A percentile compares a stretch with the other conserved stretches of the same genome.
Evolutionary conservation across 2,329 filamentous ascomycete genomes (phyloP).

Genomic region (Exophiala bonariae): DNA sequence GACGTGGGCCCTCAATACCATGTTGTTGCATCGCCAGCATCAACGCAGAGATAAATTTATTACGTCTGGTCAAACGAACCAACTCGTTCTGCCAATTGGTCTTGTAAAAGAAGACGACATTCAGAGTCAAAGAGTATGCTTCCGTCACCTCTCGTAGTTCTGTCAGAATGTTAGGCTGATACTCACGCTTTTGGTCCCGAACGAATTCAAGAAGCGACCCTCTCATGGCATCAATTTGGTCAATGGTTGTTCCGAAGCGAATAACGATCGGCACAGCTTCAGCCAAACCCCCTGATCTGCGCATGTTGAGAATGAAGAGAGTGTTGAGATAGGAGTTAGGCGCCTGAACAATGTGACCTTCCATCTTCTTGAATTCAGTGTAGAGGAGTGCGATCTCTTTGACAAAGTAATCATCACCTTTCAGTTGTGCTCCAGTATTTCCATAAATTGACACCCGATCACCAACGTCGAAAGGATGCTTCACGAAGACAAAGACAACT

Average conservation of each 20-base stretch:
- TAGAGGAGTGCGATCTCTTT: slow-evolving; percentile 91
- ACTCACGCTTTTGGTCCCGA: slow-evolving; percentile 81
- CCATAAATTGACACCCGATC: slow-evolving; percentile 91
- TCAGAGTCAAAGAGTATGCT: slow-evolving; percentile 81
- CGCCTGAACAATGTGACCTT: slow-evolving; percentile 92
- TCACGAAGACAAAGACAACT: slow-evolving; percentile 92
- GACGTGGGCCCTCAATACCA: slow-evolving; percentile 80
- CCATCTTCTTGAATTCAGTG: slow-evolving; percentile 98
- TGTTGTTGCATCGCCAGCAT: slow-evolving; percentile 82
- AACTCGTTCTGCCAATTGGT: slow-evolving; percentile 95
- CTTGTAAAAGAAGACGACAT: slow-evolving; percentile 97
- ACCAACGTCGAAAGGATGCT: slow-evolving; percentile 95
- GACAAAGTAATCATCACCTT: slow-evolving; percentile 92
- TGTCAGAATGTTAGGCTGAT: slow-evolving; percentile 80
- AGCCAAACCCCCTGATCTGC: slow-evolving; percentile 82
- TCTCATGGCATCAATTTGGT: slow-evolving; percentile 81
- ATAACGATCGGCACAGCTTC: slow-evolving; percentile 82
- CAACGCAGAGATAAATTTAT: slow-evolving; percentile 90
- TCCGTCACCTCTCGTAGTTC: slow-evolving; percentile 79
- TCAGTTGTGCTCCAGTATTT: slow-evolving; percentile 74
- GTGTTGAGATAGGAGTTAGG: slow-evolving; percentile 92
- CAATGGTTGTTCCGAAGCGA: slow-evolving; percentile 81
- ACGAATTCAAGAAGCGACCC: slow-evolving; percentile 81
- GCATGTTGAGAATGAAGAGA: slow-evolving; percentile 92
- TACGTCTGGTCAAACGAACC: slow-evolving; percentile 82